A percentile compares a stretch with the other conserved stretches of the same genome.
Evolutionary conservation across 2,329 filamentous ascomycete genomes (phyloP).

Genomic region (Rhexocercosporidium sp.): DNA sequence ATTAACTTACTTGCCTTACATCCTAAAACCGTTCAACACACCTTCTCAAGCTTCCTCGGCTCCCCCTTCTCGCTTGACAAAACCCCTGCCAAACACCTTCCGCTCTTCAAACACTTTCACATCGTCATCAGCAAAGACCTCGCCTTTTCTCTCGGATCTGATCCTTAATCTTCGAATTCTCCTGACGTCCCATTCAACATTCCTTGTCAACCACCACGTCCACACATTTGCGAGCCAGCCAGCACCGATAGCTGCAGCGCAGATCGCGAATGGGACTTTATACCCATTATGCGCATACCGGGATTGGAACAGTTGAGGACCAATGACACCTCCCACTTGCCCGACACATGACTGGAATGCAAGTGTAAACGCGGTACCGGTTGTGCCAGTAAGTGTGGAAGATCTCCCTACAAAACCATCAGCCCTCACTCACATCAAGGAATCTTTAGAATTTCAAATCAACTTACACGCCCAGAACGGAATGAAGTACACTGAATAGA

Average conservation of each 20-base stretch:
- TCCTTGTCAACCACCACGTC: conserved; percentile 50
- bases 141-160: conserved; percentile 38
- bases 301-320: conserved; percentile 50
- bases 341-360: conserved; percentile 50
- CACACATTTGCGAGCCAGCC: conserved; percentile 46
- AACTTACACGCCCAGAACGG: conserved; percentile 50
- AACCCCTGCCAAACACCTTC: conserved; percentile 28
- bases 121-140: conserved; percentile 40
- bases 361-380: conserved; percentile 51
- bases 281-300: conserved; percentile 50
- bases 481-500: conserved; percentile 51
- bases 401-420: conserved; percentile 43
- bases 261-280: conserved; percentile 46
- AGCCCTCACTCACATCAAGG: background rate
- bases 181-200: conserved; percentile 48
- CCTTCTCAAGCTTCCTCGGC: background rate
- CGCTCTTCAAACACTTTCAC: conserved; percentile 37
- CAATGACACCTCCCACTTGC: conserved; percentile 52
- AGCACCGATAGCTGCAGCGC: conserved; percentile 44
- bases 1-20: no score
- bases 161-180: conserved; percentile 40
- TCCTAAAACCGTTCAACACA: no score
- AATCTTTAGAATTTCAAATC: background rate
- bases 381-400: conserved; percentile 48
- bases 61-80: conserved; percentile 7